Base-by-base conservation (phyloP, 1,139 yeast species). In the Candida tetrigidarum region DNA sequence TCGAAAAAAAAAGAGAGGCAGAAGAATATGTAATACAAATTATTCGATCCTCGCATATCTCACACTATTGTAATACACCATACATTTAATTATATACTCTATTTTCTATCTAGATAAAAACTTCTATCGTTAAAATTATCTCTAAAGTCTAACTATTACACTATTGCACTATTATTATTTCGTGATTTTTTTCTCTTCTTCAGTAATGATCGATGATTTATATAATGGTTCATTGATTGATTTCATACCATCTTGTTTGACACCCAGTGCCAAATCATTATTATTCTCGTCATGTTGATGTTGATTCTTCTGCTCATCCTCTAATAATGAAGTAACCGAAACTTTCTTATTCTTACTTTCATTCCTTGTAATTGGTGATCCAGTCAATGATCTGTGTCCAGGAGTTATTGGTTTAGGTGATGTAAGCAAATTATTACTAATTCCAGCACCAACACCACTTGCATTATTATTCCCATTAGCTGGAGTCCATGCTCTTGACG, bases 271-370 rank as follows among this genome's bases (percentile, higher is more conserved):
- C n/a, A n/a, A n/a, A n/a, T n/a, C n/a, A n/a, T n/a, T n/a, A n/a
- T n/a, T n/a, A 19, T 22, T 22, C 39, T 52, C 60, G 22, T 60
- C 71, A 18, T 32, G 20, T 12, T 35, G 10, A 19, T 28, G 16
- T 6, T 12, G 22, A 19, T 22, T 22, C 25, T 22, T 22, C 25
- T 22, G 25, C 25, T 22, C 25, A 22, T 12, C 18, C 5, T 27
- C 22, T 40, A 69, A 57, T 42, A 69, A 54, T 15, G 71, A 67
- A 29, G 58, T 60, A 11, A 69, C 70, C 23, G 68, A 61, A 2
- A 69, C 71, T 43, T 65, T 66, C 41, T 52, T 54, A 11, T 46
- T 50, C n/a, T 49, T 41, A 32, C 46, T 44, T 29, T 20, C 37
- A 4, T 14, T 19, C 12, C 39, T 54, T 11, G 55, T 43, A 28